Evolutionary conservation across 805 yeast genomes (phyloP).

Genomic region (Alloascoidea hylecoeti): DNA sequence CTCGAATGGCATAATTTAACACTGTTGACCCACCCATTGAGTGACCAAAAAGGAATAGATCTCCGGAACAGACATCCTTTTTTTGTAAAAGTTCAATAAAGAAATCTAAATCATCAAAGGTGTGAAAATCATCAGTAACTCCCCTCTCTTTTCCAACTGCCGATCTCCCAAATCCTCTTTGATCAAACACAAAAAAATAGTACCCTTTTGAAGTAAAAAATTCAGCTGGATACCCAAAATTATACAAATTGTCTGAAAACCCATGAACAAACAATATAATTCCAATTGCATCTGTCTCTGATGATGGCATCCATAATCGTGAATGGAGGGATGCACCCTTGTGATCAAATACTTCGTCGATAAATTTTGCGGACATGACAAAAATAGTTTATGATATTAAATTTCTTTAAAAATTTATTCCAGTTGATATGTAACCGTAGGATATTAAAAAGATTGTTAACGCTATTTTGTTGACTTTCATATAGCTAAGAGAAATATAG

Average conservation of each 20-base stretch:
- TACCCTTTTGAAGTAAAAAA: conserved; percentile 25
- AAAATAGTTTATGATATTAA: too few species aligned
- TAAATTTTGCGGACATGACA: too few species aligned
- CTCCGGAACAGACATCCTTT: conserved; percentile 22
- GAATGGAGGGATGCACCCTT: not conserved
- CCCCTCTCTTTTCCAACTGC: conserved; percentile 40
- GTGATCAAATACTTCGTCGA: not conserved
- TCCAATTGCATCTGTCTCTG: not conserved
- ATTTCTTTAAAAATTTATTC: too few species aligned
- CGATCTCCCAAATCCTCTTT: conserved; percentile 64
- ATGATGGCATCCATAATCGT: too few species aligned
- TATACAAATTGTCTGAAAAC: conserved; percentile 1
- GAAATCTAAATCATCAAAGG: conserved; percentile 45
- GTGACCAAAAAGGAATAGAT: conserved; percentile 46
- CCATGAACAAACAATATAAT: not conserved
- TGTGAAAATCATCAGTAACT: conserved; percentile 37
- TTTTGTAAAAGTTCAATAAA: conserved; percentile 29
- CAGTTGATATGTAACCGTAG: too few species aligned
- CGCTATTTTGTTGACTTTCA: too few species aligned
- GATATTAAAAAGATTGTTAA: too few species aligned
- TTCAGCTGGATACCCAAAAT: not conserved
- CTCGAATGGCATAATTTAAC: conserved; percentile 45
- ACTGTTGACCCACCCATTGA: conserved; percentile 77
- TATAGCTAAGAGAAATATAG: too few species aligned
- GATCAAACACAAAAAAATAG: conserved; percentile 58